A percentile compares a stretch with the other conserved stretches of the same genome.
phyloP scores from a whole-genome alignment of 495 filamentous ascomycete species.

The Talaromyces nanjingensis region DNA sequence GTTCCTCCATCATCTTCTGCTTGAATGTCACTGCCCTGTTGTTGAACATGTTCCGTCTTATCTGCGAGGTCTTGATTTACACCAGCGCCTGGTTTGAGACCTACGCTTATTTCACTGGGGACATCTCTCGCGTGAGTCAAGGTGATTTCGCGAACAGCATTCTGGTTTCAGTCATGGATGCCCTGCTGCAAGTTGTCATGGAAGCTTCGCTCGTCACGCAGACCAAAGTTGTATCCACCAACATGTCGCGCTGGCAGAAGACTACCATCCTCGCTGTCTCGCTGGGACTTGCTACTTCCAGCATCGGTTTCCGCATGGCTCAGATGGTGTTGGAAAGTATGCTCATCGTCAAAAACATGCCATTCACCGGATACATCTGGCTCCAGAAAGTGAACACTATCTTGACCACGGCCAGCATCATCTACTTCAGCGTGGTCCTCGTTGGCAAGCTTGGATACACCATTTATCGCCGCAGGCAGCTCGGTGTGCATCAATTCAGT shows the following conservation, averaged over 20 bases:
- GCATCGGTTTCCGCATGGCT: conserved; percentile 54
- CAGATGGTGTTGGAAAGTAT: conserved; percentile 50
- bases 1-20: conserved; percentile 51
- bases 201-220: conserved; percentile 67
- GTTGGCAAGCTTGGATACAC: conserved; percentile 60
- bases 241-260: conserved; percentile 36
- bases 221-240: conserved; percentile 53
- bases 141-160: conserved; percentile 45
- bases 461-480: conserved; percentile 45
- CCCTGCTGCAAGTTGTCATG: conserved; percentile 55
- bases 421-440: conserved; percentile 71
- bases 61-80: conserved; percentile 54
- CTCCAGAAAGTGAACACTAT: conserved; percentile 48
- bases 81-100: conserved; percentile 48
- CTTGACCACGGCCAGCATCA: conserved; percentile 57
- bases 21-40: conserved; percentile 56
- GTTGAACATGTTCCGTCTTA: conserved; percentile 52
- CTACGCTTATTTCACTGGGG: conserved; percentile 52
- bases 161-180: conserved; percentile 42
- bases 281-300: conserved; percentile 41
- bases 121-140: conserved; percentile 44
- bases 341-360: conserved; percentile 32
- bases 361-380: conserved; percentile 22
- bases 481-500: conserved; percentile 55
- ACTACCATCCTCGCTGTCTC: conserved; percentile 42